These are phyloP conservation scores for Amaranthus tricolor DNA, from an alignment of 179 eudicot species.

Conservation along the genomic window DNA sequence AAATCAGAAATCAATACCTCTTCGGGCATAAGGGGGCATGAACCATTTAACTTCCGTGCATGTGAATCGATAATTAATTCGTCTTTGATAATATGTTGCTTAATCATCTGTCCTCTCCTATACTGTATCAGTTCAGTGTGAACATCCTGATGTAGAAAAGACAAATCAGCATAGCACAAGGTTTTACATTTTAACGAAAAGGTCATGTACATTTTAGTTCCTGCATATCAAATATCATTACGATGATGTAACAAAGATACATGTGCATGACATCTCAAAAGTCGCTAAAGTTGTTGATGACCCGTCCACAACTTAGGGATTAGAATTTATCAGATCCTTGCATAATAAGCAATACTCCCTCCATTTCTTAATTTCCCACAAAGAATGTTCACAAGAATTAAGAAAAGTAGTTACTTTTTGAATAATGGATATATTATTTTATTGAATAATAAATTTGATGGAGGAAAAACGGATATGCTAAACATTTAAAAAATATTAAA, in stretches of 20 bases:
- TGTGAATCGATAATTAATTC: conserved; percentile 71
- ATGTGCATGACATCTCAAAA: neutral
- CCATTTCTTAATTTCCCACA: no score
- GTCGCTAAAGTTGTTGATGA: neutral
- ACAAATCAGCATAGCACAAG: conserved; percentile 15
- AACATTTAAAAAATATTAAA: no score
- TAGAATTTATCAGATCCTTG: neutral
- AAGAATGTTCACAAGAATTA: no score
- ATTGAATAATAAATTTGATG: no score
- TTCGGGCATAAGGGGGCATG: conserved; percentile 97
- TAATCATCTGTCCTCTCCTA: conserved; percentile 82
- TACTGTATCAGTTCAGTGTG: conserved; percentile 89
- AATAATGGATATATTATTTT: no score
- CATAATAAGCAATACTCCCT: neutral
- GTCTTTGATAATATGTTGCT: conserved; percentile 64
- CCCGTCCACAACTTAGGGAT: neutral
- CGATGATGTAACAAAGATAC: neutral
- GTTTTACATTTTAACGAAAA: neutral
- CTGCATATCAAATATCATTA: neutral
- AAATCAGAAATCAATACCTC: conserved; percentile 51
- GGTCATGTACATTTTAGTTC: neutral
- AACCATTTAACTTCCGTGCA: conserved; percentile 62
- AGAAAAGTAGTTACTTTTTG: no score
- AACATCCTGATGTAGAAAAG: conserved; percentile 54
- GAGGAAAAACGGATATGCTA: no score